A percentile compares a stretch with the other conserved stretches of the same genome.
phyloP scores from a whole-genome alignment of 2,329 filamentous ascomycete genomes.

The Albifimbria verrucaria region DNA sequence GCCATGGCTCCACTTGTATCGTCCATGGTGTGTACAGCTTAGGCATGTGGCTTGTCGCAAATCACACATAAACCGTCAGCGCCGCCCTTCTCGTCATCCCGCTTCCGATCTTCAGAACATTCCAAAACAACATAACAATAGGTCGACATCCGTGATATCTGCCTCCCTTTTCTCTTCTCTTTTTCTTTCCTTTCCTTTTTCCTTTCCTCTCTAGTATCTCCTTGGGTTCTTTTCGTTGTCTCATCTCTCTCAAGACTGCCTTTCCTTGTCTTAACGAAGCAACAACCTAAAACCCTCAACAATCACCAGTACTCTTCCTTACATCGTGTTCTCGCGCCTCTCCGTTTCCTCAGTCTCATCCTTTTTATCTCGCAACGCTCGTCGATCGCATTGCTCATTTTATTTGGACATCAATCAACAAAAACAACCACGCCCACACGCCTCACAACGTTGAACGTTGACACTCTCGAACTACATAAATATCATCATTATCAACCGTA shows the following conservation, averaged over 20 bases:
- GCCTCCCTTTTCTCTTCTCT: not conserved
- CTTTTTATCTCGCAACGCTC: too few relatives aligned
- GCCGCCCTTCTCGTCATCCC: not conserved
- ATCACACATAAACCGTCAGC: not conserved
- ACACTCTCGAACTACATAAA: too few relatives aligned
- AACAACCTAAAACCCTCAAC: too few relatives aligned
- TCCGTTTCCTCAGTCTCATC: too few relatives aligned
- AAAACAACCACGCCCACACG: too few relatives aligned
- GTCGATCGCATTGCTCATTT: not conserved
- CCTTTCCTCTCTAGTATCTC: not conserved
- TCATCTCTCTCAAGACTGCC: not conserved
- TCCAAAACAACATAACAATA: conserved; percentile 7
- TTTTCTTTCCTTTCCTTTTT: not conserved
- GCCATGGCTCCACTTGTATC: not conserved
- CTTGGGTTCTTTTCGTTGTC: not conserved
- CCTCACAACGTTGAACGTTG: too few relatives aligned
- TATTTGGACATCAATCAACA: not conserved
- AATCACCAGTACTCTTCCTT: too few relatives aligned
- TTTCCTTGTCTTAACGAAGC: not conserved
- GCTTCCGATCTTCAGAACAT: not conserved
- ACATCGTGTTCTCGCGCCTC: too few relatives aligned
- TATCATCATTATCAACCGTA: not conserved
- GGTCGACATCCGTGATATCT: conserved; percentile 12
- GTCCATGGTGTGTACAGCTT: not conserved
- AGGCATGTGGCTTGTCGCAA: not conserved